Conservation (phyloP, 306 rosid species). For the Inga oerstediana region DNA sequence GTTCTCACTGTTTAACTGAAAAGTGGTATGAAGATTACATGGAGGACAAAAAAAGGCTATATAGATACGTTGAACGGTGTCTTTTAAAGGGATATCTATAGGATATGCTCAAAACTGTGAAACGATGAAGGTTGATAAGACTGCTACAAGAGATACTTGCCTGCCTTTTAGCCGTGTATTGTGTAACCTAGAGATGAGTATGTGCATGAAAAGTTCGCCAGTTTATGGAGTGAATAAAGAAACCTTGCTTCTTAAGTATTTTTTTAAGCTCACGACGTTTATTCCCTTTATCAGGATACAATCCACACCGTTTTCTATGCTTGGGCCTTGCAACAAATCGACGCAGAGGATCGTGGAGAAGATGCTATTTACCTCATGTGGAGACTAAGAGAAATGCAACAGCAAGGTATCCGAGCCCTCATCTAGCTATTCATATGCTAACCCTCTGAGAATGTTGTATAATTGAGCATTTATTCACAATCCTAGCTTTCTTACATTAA, state of each 20-base stretch:
- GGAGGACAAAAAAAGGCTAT: neutral
- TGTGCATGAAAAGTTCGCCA: neutral
- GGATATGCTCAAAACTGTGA: neutral
- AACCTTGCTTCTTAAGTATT: neutral
- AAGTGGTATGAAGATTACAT: neutral
- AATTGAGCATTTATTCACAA: slow-evolving; percentile 27
- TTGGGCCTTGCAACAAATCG: slow-evolving; percentile 92
- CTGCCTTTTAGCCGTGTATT: neutral
- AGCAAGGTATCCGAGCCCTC: slow-evolving; percentile 75
- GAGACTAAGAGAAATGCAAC: slow-evolving; percentile 87
- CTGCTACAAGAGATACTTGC: neutral
- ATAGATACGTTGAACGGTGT: neutral
- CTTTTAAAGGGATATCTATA: neutral
- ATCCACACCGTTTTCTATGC: slow-evolving; percentile 75
- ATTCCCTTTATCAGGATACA: slow-evolving; percentile 58
- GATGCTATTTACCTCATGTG: slow-evolving; percentile 75
- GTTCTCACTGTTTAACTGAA: neutral
- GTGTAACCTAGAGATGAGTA: neutral
- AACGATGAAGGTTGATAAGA: neutral
- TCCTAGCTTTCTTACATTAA: neutral
- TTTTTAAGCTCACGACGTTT: neutral
- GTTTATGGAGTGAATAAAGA: neutral
- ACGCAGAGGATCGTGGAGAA: slow-evolving; percentile 68
- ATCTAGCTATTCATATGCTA: slow-evolving; percentile 46
- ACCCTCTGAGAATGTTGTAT: slow-evolving; percentile 41